Percentiles rank a stretch among this genome's conserved stretches.
These are phyloP conservation scores for Rauvolfia tetraphylla DNA, from an alignment of 257 asterid species.

Conservation along the genomic window DNA sequence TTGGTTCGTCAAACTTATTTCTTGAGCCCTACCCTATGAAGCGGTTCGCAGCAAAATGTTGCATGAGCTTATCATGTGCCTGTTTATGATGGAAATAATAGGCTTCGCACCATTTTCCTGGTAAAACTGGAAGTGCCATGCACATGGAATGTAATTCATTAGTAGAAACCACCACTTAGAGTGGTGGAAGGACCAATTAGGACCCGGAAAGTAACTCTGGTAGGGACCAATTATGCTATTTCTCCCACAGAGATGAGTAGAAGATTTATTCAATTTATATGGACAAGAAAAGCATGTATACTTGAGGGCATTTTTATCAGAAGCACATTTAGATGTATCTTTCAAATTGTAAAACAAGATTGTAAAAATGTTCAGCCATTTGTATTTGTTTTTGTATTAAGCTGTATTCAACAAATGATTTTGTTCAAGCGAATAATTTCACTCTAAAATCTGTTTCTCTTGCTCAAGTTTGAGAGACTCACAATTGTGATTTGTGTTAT, in stretches of 20 bases:
- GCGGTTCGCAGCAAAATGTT: neutral
- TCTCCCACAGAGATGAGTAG: neutral
- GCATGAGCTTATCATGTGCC: neutral
- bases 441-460: neutral
- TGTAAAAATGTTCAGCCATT: constrained; percentile 1
- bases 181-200: neutral
- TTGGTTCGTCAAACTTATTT: neutral
- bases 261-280: neutral
- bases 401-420: neutral
- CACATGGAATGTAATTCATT: neutral
- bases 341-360: neutral
- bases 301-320: neutral
- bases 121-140: neutral
- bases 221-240: neutral
- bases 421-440: neutral
- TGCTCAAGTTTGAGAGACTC: neutral
- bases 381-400: neutral
- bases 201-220: neutral
- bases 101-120: neutral
- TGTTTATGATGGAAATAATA: neutral
- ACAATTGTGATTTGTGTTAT: neutral
- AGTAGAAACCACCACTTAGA: neutral
- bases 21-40: neutral
- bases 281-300: neutral
- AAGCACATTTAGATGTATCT: neutral